Evolutionary conservation across 2,329 filamentous ascomycete species (phyloP), one percentile per base, ranked within the genome.

Genomic region (Neonectria ditissima): DNA sequence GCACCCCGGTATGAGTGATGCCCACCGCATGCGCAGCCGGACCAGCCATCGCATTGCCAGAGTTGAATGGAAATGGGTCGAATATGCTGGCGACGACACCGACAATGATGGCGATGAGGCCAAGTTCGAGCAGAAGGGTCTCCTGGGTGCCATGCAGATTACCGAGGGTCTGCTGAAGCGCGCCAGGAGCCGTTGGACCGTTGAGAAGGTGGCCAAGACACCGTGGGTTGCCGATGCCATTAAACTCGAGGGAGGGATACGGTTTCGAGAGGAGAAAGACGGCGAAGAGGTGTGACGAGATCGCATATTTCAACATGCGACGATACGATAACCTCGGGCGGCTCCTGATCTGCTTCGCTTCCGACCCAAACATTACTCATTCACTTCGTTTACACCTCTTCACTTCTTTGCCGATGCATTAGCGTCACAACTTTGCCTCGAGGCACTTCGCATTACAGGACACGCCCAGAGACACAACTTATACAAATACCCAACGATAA

Each of bases 11-110:
- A 91, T 92, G 71, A 91, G 89, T 51, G 93, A 94, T 72, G 88
- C 88, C 26, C 87, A 91, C 67, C 89, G 91, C 70, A 91, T 93
- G 86, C 84, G 91, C 72, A 94, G 92, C 70, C 86, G 93, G 59
- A 95, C 93, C 0, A 95, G 92, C 55, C 96, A 99, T 76, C 90
- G 94, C n/a, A 98, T 99, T 65, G 96, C 96, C 2, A 86, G 96
- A 37, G 92, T 94, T 54, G 96, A 99, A 76, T 99, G 96, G 96
- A 89, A 91, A 51, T 99, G 96, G 96, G 89, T 93, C 65, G 89
- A 92, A 64, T 97, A 91, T 75, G 93, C 90, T 2, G 91, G 94
- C 61, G 89, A 91, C 11, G 92, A 97, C 59, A 94, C 93, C 37
- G 93, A 97, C 58, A 96, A 97, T 84, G 93, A 97, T 52, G 84